phyloP scores from a whole-genome alignment of 1,284 basidiomycete species.

The Grifola frondosa region DNA sequence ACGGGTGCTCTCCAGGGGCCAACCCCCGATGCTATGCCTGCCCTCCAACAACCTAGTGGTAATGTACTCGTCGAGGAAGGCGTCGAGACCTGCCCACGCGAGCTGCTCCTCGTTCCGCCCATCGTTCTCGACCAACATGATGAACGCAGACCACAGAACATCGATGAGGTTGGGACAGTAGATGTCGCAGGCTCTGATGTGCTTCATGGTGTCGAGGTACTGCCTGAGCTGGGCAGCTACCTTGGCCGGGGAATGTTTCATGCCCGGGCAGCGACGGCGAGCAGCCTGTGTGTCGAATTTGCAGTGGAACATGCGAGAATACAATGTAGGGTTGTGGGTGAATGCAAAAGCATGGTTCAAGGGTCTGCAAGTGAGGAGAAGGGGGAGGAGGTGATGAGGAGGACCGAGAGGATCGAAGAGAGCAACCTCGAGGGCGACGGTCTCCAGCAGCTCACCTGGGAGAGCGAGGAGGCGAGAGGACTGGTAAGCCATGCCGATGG shows the following conservation, averaged over 20 bases:
- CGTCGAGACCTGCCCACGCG: constrained; percentile 46
- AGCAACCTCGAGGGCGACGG: constrained; percentile 52
- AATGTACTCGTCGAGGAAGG: constrained; percentile 48
- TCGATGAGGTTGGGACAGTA: constrained; percentile 31
- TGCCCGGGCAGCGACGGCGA: constrained; percentile 49
- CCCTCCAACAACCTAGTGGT: constrained; percentile 46
- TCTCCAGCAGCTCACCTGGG: constrained; percentile 62
- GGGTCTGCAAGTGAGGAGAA: constrained; percentile 48
- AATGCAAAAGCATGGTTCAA: constrained; percentile 46
- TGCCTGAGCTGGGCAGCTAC: constrained; percentile 50
- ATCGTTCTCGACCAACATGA: constrained; percentile 76
- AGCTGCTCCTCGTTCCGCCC: constrained; percentile 65
- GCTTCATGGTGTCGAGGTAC: constrained; percentile 42
- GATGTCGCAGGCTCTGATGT: constrained; percentile 41
- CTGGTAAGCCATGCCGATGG: constrained; percentile 14
- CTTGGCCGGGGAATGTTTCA: constrained; percentile 38
- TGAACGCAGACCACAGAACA: constrained; percentile 56
- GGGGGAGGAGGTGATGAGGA: constrained; percentile 43
- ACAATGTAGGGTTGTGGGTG: constrained; percentile 53
- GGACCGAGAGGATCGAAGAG: constrained; percentile 41
- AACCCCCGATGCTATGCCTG: constrained; percentile 41
- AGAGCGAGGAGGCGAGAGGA: constrained; percentile 32
- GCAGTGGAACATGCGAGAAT: constrained; percentile 55
- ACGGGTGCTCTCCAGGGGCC: constrained; percentile 52
- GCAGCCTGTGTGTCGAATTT: constrained; percentile 63